Base-by-base conservation (phyloP, 805 yeast species). In the Yamadazyma paraphyllophila region DNA sequence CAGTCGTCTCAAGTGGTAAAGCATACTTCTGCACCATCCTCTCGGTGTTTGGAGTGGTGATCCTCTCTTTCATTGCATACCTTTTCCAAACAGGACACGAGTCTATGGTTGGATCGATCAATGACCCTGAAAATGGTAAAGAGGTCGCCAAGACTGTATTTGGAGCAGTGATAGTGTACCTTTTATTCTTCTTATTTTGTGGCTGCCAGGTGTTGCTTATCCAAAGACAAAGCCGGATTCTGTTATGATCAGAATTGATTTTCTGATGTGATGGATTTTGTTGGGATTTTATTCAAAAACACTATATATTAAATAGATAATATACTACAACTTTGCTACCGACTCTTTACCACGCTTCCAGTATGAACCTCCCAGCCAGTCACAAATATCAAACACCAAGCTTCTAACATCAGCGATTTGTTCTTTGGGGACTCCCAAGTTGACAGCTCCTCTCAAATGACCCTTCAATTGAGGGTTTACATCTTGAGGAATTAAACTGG, bases 21-120 rank as follows among this genome's bases (percentile, higher is more conserved):
- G 98, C 99, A 17, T 92, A 96, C 88, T 89, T 88, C 66, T 92
- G 99, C 65, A 92, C 98, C 37, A 78, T 92, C 35, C 74, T 94
- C 37, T 90, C 97, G 41, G 90, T 94, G 12, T 92, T 92, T 64
- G 99, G 95, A 47, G 82, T 92, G 29, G 85, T 89, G 38, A 94
- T 92, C 46, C 78, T 92, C 39, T 77, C 95, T 9, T 86, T 88
- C 46, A 80, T 92, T 56, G 99, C 95, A 14, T 80, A 81, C 54
- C 75, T 92, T 52, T 92, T 94, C 73, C 74, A 85, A 55, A 72
- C 71, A 30, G 87, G 82, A 54, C 95, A 88, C 63, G 98, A 92
- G 69, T 77, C 95, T 15, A 84, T 92, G 86, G 83, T 90, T 71
- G 99, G 99, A 4, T 87, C 96, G 33, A 81, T 82, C 49, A 82